Percentiles rank a stretch among this genome's conserved stretches.
Evolutionary conservation across 768 basidiomycete genomes (phyloP).

Genomic region (Chiua virens): DNA sequence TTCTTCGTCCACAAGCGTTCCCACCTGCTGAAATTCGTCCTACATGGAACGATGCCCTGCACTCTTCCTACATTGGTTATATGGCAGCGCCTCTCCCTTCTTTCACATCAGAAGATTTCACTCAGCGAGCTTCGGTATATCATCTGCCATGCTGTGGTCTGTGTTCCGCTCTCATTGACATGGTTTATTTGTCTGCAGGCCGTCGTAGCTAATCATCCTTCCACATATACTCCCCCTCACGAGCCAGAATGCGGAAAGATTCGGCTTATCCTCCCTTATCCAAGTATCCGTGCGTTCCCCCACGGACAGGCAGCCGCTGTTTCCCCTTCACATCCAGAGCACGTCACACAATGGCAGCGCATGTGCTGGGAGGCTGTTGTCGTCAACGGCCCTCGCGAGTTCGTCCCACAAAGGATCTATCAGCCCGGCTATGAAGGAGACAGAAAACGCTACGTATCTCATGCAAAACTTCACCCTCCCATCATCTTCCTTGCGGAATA

Average conservation of each 20-base stretch:
- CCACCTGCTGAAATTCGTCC: no score
- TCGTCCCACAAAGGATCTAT: constrained; percentile 68
- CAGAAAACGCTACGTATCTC: constrained; percentile 67
- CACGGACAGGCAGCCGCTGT: not conserved
- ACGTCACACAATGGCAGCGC: constrained; percentile 4
- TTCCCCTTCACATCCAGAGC: not conserved
- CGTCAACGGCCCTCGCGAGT: constrained; percentile 37
- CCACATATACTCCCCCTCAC: not conserved
- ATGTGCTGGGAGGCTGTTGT: constrained; percentile 8
- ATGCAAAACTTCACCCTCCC: constrained; percentile 55
- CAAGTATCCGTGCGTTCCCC: not conserved
- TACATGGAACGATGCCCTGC: no score
- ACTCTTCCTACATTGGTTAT: no score
- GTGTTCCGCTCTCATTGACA: not conserved
- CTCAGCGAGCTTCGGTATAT: not conserved
- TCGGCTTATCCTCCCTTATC: not conserved
- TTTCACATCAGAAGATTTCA: not conserved
- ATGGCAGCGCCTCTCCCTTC: no score
- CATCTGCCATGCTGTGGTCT: constrained; percentile 4
- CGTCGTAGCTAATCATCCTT: not conserved
- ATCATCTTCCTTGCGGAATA: constrained; percentile 56
- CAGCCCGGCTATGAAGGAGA: constrained; percentile 71
- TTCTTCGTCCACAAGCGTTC: no score
- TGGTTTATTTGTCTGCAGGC: not conserved
- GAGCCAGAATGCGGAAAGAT: not conserved